Evolutionary conservation across 345 rosid genomes (phyloP).

Genomic region (Geranium brycei): DNA sequence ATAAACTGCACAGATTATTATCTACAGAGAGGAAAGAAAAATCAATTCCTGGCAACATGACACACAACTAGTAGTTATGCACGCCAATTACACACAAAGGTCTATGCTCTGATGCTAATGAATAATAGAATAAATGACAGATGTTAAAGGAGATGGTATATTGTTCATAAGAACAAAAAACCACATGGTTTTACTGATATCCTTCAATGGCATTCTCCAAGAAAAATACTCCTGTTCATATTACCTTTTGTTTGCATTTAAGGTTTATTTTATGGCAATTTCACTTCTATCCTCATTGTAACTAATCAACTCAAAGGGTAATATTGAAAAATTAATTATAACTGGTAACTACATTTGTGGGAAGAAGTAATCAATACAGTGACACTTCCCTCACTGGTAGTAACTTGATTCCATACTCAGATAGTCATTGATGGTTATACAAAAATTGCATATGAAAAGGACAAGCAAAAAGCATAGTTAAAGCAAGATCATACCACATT

Average conservation of each 20-base stretch:
- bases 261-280: not conserved
- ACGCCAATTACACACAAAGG: not conserved
- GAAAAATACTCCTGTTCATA: not conserved
- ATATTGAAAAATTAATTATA: no score
- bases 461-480: not conserved
- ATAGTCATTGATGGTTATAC: no score
- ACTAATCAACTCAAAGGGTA: not conserved
- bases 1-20: constrained; percentile 9
- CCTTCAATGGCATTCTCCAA: not conserved
- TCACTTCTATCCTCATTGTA: not conserved
- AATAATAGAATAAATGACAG: not conserved
- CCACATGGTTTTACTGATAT: no score
- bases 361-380: not conserved
- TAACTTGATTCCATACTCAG: not conserved
- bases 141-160: not conserved
- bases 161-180: not conserved
- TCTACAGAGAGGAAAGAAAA: not conserved
- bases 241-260: not conserved
- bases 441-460: not conserved
- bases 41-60: no score
- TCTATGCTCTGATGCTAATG: not conserved
- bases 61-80: not conserved
- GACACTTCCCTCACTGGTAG: not conserved
- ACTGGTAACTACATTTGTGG: not conserved
- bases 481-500: constrained; percentile 31